A percentile compares a stretch with the other conserved stretches of the same genome.
These are phyloP conservation scores for Phytophthora hibernalis DNA, from an alignment of 352 stramenopile species.

Conservation along the genomic window DNA sequence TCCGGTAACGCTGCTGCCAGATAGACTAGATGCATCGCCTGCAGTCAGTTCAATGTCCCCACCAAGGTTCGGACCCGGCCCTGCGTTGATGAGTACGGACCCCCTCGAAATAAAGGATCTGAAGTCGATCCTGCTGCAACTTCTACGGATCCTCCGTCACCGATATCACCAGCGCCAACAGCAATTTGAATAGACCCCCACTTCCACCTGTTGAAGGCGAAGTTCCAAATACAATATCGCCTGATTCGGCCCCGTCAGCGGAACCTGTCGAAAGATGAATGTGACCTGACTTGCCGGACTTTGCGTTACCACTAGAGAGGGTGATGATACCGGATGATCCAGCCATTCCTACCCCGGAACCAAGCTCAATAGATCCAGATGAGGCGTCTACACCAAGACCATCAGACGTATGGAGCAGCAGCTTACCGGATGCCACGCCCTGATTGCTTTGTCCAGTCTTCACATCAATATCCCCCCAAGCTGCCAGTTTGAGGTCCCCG, in stretches of 20 bases:
- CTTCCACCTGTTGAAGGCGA: constrained; percentile 13
- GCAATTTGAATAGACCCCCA: constrained; percentile 19
- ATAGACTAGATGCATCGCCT: background rate
- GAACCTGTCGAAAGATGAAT: constrained; percentile 29
- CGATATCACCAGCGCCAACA: constrained; percentile 19
- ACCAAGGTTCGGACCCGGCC: constrained; percentile 7
- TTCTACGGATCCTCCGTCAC: constrained; percentile 16
- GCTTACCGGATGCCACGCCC: constrained; percentile 30
- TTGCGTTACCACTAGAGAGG: constrained; percentile 24
- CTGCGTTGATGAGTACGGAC: constrained; percentile 5
- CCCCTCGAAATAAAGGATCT: constrained; percentile 10
- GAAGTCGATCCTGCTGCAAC: constrained; percentile 19
- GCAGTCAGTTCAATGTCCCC: constrained; percentile 15
- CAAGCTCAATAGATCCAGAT: constrained; percentile 33
- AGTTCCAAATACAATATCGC: constrained; percentile 21
- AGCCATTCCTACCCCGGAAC: constrained; percentile 21
- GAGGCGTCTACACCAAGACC: constrained; percentile 16
- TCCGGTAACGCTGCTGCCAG: constrained; percentile 21
- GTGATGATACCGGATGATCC: constrained; percentile 32
- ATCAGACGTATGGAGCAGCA: constrained; percentile 33
- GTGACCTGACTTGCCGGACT: constrained; percentile 22
- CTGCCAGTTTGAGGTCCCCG: constrained; percentile 46
- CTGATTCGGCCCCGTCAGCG: constrained; percentile 21
- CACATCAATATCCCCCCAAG: constrained; percentile 48
- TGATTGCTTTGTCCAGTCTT: constrained; percentile 45